Evolutionary conservation across 2,329 filamentous ascomycete species (phyloP).

Genomic region (Aspergillus quadrilineatus): DNA sequence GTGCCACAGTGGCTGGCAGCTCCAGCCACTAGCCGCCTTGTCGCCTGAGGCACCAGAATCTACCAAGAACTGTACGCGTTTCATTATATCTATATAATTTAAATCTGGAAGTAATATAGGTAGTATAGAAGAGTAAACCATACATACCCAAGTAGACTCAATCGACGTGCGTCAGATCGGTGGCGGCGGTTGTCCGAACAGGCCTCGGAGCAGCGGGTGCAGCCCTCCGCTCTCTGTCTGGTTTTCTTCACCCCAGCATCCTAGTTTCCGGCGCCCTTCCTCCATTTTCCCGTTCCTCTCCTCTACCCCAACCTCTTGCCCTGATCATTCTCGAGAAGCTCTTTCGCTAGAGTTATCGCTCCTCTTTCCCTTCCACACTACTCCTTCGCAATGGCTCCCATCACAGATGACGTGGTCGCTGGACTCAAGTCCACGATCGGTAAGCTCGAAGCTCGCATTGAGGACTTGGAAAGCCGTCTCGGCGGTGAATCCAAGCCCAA

Average conservation of each 20-base stretch:
- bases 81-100: no score
- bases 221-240: conserved; percentile 23
- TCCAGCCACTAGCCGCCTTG: background rate
- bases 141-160: background rate
- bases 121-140: background rate
- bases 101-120: background rate
- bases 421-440: conserved; percentile 80
- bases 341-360: conserved; percentile 16
- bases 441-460: conserved; percentile 81
- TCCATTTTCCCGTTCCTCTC: conserved; percentile 30
- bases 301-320: conserved; percentile 19
- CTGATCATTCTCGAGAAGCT: conserved; percentile 19
- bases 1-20: conserved; percentile 18
- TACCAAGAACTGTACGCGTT: background rate
- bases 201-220: conserved; percentile 34
- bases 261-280: conserved; percentile 20
- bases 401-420: conserved; percentile 76
- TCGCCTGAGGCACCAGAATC: conserved; percentile 16
- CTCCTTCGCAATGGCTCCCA: conserved; percentile 72
- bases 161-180: background rate
- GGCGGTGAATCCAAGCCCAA: conserved; percentile 49
- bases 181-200: conserved; percentile 13
- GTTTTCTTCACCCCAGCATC: conserved; percentile 23
- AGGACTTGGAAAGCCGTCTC: conserved; percentile 76
- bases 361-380: conserved; percentile 14